phyloP scores from a whole-genome alignment of 2,329 filamentous ascomycete genomes.

The Fusarium sp. region DNA sequence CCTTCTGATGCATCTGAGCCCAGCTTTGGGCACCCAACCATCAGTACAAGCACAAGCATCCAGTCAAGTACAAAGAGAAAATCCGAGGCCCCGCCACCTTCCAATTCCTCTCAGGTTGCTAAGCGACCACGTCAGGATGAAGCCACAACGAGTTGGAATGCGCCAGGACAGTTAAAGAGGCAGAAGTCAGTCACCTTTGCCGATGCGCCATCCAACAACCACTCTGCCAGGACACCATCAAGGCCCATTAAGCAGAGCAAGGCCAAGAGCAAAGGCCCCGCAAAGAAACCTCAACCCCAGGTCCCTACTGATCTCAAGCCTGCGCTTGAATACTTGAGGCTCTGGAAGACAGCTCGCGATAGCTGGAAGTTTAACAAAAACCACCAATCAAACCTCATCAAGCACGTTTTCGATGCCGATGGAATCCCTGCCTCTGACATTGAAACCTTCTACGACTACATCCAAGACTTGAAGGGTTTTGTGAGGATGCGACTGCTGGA shows the following conservation, averaged over 20 bases:
- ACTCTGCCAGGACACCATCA: slow-evolving; percentile 45
- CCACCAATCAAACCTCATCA: slow-evolving; percentile 84
- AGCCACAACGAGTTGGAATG: slow-evolving; percentile 38
- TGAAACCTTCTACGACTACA: slow-evolving; percentile 76
- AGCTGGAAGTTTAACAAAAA: slow-evolving; percentile 98
- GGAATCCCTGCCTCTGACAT: slow-evolving; percentile 77
- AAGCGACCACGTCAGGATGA: slow-evolving; percentile 50
- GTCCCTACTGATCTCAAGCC: slow-evolving; percentile 61
- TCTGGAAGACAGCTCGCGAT: slow-evolving; percentile 75
- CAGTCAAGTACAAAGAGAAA: slow-evolving; percentile 52
- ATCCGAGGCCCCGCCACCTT: slow-evolving; percentile 48
- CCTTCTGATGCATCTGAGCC: slow-evolving; percentile 46
- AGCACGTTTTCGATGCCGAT: slow-evolving; percentile 78
- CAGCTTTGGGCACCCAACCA: slow-evolving; percentile 51
- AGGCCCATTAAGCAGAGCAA: slow-evolving; percentile 47
- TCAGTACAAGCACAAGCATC: slow-evolving; percentile 44
- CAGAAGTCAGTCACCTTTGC: slow-evolving; percentile 62
- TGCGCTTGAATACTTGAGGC: slow-evolving; percentile 78
- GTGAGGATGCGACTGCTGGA: slow-evolving; percentile 75
- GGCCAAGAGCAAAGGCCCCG: slow-evolving; percentile 48
- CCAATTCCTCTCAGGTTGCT: slow-evolving; percentile 44
- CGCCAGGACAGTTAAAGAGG: slow-evolving; percentile 47
- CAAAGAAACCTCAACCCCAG: slow-evolving; percentile 52
- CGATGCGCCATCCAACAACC: slow-evolving; percentile 48
- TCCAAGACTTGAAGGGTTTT: slow-evolving; percentile 80